Evolutionary conservation across 139 green algal genomes (phyloP).

Genomic region (Trebouxia sp.): DNA sequence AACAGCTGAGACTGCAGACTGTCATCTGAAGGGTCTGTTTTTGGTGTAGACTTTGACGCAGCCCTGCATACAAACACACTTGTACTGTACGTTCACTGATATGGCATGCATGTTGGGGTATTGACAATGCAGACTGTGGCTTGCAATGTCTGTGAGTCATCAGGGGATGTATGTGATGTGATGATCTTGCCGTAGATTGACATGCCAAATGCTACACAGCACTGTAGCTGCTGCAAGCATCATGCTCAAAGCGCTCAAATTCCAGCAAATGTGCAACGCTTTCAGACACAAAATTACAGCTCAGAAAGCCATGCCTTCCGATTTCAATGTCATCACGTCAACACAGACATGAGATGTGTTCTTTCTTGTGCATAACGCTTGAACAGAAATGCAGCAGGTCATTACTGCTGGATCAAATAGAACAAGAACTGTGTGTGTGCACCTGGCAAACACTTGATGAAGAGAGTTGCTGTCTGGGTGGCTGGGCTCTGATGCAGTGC

Average conservation of each 20-base stretch:
- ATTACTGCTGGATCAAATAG: not conserved
- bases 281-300: too few species aligned
- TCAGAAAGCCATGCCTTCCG: too few species aligned
- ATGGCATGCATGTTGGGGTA: too few species aligned
- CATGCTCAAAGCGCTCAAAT: too few species aligned
- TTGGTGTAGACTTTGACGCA: not conserved
- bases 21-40: not conserved
- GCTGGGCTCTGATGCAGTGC: not conserved
- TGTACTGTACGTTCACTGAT: too few species aligned
- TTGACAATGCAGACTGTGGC: not conserved
- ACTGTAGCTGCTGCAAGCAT: too few species aligned
- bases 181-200: too few species aligned
- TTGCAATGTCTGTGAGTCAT: not conserved
- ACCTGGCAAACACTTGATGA: conserved; percentile 14
- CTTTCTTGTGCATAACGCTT: not conserved
- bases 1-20: conserved; percentile 11
- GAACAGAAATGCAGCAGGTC: not conserved
- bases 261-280: too few species aligned
- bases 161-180: too few species aligned
- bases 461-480: not conserved
- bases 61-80: not conserved
- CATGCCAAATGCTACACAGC: too few species aligned
- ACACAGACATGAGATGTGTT: too few species aligned
- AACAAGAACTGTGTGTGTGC: not conserved
- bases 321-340: too few species aligned